Conservation (phyloP, 257 asterid genomes). For the Lycium barbarum region DNA sequence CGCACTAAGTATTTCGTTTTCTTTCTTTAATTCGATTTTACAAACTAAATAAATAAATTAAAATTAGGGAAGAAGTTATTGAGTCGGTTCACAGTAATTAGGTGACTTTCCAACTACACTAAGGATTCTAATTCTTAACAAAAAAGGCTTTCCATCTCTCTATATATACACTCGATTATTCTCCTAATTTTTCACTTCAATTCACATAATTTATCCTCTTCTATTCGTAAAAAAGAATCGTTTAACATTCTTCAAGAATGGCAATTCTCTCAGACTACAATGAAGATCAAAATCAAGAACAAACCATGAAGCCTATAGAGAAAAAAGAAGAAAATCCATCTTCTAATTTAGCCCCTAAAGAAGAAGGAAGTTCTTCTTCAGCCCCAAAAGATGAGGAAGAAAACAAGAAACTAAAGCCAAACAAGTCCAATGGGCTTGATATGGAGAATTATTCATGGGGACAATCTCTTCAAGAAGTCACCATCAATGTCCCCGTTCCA, state of each 20-base stretch:
- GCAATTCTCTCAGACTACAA: slow-evolving; percentile 18
- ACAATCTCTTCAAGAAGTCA: slow-evolving; percentile 81
- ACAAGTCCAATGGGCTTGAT: slow-evolving; percentile 74
- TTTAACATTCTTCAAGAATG: background rate
- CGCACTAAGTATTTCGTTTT: background rate
- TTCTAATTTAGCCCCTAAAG: background rate
- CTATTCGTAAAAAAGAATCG: background rate
- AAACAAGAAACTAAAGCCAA: slow-evolving; percentile 45
- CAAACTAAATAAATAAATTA: background rate
- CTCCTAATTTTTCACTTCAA: background rate
- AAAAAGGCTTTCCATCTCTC: background rate
- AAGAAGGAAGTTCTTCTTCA: background rate
- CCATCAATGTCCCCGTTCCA: slow-evolving; percentile 65
- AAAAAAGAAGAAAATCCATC: background rate
- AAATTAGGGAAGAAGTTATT: background rate
- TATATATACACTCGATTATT: background rate
- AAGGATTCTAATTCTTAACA: background rate
- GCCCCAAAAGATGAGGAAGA: background rate
- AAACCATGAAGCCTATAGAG: background rate
- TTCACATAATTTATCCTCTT: background rate
- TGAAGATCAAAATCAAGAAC: slow-evolving; percentile 22
- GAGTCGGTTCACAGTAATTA: background rate
- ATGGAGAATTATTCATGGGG: slow-evolving; percentile 78
- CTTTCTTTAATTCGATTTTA: background rate
- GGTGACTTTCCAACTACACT: background rate